Evolutionary conservation across 345 rosid species (phyloP), one percentile per base, ranked within the genome.

Genomic region (Durio zibethinus): DNA sequence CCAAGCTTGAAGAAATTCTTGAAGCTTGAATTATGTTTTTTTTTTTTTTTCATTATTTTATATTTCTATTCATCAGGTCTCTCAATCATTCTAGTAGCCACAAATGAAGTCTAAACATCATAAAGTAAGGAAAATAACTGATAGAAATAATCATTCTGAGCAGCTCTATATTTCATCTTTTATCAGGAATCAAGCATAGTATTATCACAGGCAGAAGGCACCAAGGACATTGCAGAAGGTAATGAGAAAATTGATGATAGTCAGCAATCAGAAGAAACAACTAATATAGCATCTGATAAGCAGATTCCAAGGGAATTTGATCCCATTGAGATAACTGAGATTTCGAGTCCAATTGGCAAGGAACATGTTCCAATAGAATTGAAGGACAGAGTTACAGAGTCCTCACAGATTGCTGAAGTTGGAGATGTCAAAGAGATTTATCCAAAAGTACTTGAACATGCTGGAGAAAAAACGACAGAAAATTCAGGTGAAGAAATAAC

Each of bases 291-390:
- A 65, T 71, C 73, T 36, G 80, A 70, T 63, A 79, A 83, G 63
- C 84, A 80, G 75, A 81, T 63, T 73, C 23, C 79, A 42, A 40
- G 35, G 53, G 87, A 87, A 85, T 78, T 73, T 23, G 77, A 81
- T 36, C 76, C 21, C 4, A 45, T 27, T 53, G 68, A 47, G 72
- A 53, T 29, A 48, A 59, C 76, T 52, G 79, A 70, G 11, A 45
- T 69, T 57, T 29, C 25, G 18, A 66, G 72, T 69, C 73, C 84
- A 72, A 73, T 45, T 45, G 78, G 72, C 33, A 77, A 73, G n/a
- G 81, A 79, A 73, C 48, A 77, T 45, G 76, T 14, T 38, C 79
- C 79, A 33, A 73, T 73, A 63, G 74, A 54, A 56, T 75, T 25
- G 70, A 78, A 71, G 50, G 84, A 81, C 53, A 77, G 65, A 74